A percentile compares a stretch with the other conserved stretches of the same genome.
These are phyloP conservation scores for Colletotrichum noveboracense DNA, from an alignment of 2,329 filamentous ascomycete species.

Conservation along the genomic window DNA sequence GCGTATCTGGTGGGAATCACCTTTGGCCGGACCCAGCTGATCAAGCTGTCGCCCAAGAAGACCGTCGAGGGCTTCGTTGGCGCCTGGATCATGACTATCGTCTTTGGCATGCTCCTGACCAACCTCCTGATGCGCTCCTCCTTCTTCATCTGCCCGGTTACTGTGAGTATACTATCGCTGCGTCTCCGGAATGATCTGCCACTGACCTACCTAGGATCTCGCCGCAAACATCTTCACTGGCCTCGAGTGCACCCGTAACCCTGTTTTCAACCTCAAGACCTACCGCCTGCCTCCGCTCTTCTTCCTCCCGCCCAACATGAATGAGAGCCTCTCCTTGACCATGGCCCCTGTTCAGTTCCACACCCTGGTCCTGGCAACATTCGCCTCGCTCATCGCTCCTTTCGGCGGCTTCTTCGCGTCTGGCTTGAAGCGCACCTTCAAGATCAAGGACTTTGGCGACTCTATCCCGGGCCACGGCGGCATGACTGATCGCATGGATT, in stretches of 20 bases:
- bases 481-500: constrained; percentile 99
- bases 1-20: constrained; percentile 98
- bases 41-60: constrained; percentile 98
- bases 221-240: constrained; percentile 93
- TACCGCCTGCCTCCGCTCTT: constrained; percentile 78
- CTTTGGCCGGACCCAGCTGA: constrained; percentile 94
- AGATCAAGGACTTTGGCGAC: constrained; percentile 99
- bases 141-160: constrained; percentile 98
- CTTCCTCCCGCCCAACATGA: constrained; percentile 64
- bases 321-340: constrained; percentile 65
- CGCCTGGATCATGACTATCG: constrained; percentile 92
- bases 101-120: constrained; percentile 83
- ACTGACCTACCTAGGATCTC: constrained; percentile 64
- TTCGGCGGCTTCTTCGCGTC: constrained; percentile 99
- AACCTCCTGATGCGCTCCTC: constrained; percentile 88
- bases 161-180: constrained; percentile 51
- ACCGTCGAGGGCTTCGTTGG: constrained; percentile 97
- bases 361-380: constrained; percentile 86
- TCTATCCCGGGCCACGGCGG: constrained; percentile 97
- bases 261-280: constrained; percentile 81
- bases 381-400: constrained; percentile 94
- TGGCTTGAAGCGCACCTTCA: constrained; percentile 96
- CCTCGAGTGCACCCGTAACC: constrained; percentile 88
- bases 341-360: constrained; percentile 93
- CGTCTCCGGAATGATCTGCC: not conserved